Percentiles rank a stretch among this genome's conserved stretches.
Evolutionary conservation across 2,329 filamentous ascomycete genomes (phyloP).

Genomic region (Aspergillus niger): DNA sequence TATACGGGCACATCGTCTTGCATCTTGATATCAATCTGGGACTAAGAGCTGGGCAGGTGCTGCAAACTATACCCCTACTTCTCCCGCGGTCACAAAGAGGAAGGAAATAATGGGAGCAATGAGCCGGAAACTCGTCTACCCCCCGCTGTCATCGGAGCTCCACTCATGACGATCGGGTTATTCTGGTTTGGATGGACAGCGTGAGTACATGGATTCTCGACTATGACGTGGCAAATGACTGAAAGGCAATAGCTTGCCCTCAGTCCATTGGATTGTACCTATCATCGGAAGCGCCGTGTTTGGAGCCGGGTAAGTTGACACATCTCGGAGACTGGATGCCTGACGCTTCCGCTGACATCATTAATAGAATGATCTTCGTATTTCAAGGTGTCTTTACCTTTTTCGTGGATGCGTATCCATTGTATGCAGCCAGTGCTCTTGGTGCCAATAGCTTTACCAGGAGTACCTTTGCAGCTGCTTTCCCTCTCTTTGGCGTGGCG

Average conservation of each 20-base stretch:
- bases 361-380: constrained; percentile 1
- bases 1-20: neutral
- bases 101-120: neutral
- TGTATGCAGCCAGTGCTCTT: constrained; percentile 58
- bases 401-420: constrained; percentile 60
- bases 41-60: neutral
- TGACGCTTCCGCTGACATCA: too few relatives aligned
- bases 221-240: neutral
- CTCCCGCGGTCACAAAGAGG: neutral
- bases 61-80: neutral
- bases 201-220: constrained; percentile 46
- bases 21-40: neutral
- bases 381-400: constrained; percentile 47
- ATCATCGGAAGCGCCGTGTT: constrained; percentile 72
- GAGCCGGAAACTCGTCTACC: constrained; percentile 82
- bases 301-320: constrained; percentile 61
- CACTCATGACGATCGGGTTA: constrained; percentile 73
- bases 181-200: constrained; percentile 88
- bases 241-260: neutral
- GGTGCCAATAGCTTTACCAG: constrained; percentile 78
- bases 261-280: constrained; percentile 71
- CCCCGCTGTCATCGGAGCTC: constrained; percentile 66
- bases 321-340: neutral
- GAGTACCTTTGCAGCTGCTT: constrained; percentile 72
- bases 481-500: constrained; percentile 66